A percentile compares a stretch with the other conserved stretches of the same genome.
Evolutionary conservation across 352 stramenopile species (phyloP).

Genomic region (Globisporangium megalacanthum): DNA sequence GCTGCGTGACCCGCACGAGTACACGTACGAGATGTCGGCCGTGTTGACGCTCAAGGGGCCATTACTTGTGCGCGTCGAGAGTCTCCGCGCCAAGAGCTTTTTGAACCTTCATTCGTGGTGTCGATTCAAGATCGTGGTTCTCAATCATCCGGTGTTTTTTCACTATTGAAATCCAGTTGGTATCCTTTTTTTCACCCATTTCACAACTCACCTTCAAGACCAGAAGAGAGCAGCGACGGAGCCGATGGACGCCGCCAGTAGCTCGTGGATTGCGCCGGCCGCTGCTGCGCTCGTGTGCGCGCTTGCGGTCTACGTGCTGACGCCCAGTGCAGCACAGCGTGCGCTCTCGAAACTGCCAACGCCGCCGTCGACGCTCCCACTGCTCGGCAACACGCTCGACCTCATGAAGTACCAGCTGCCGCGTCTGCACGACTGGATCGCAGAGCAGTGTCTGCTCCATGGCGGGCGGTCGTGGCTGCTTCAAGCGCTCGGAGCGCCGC

Average conservation of each 20-base stretch:
- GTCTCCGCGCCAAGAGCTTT: conserved; percentile 5
- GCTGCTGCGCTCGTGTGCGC: not conserved
- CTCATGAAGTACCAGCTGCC: conserved; percentile 4
- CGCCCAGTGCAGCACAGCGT: conserved; percentile 1
- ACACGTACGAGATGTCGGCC: conserved; percentile 13
- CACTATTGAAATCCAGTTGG: too few relatives aligned
- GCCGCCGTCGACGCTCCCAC: conserved; percentile 10
- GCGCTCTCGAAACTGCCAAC: conserved; percentile 1
- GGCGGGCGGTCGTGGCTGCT: conserved; percentile 31
- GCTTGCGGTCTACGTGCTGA: not conserved
- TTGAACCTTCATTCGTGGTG: not conserved
- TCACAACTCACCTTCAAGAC: too few relatives aligned
- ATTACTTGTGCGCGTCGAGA: conserved; percentile 1
- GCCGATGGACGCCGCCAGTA: not conserved
- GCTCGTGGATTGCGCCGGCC: not conserved
- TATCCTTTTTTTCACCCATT: too few relatives aligned
- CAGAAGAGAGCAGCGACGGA: too few relatives aligned
- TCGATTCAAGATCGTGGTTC: not conserved
- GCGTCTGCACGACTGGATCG: conserved; percentile 21
- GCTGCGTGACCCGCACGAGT: conserved; percentile 18
- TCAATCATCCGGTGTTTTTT: not conserved
- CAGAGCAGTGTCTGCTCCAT: conserved; percentile 11
- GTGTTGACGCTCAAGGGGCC: conserved; percentile 12
- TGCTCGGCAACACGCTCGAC: conserved; percentile 16
- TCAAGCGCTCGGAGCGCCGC: conserved; percentile 20